These are phyloP conservation scores for Oryza punctata DNA, from an alignment of 176 grass and related monocot genomes.

Conservation along the genomic window DNA sequence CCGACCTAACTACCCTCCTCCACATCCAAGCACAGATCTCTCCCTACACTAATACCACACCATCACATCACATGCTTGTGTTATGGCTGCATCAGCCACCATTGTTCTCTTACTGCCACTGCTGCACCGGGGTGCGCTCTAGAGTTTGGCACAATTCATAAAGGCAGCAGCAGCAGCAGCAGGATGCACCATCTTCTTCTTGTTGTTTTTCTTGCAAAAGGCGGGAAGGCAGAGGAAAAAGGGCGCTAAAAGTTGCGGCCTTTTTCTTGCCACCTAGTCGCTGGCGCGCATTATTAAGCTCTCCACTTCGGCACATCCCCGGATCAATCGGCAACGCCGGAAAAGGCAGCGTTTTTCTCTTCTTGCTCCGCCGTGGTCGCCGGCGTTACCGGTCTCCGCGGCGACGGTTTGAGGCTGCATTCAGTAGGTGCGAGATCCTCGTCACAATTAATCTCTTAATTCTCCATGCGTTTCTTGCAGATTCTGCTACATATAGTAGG, in stretches of 20 bases:
- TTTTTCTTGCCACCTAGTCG: background rate
- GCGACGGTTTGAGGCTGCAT: background rate
- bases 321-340: background rate
- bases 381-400: slow-evolving; percentile 18
- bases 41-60: background rate
- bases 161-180: background rate
- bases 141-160: background rate
- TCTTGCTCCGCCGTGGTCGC: slow-evolving; percentile 6
- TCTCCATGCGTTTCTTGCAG: background rate
- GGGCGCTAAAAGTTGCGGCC: background rate
- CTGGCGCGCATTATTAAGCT: slow-evolving; percentile 15
- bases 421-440: slow-evolving; percentile 21
- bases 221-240: slow-evolving; percentile 16
- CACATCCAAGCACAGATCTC: slow-evolving; percentile 15
- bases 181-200: background rate
- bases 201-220: background rate
- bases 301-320: background rate
- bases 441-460: background rate
- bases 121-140: background rate
- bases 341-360: background rate
- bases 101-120: background rate
- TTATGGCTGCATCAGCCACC: background rate
- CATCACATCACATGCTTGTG: background rate
- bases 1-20: background rate
- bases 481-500: background rate